Base-by-base conservation (phyloP, 345 rosid species). In the Brassica cretica region DNA sequence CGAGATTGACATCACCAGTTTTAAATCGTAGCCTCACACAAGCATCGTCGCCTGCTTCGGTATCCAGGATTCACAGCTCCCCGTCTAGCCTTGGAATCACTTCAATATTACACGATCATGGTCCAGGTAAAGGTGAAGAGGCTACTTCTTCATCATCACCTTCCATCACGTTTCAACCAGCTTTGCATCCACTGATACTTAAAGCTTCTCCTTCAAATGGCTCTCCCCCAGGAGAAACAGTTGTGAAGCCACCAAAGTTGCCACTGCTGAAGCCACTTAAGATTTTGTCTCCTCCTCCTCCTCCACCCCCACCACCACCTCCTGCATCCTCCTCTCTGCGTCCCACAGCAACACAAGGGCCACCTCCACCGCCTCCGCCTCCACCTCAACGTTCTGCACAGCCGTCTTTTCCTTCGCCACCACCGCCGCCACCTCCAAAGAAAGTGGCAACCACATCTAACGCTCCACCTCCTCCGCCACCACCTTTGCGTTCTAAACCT, bases 51-150 rank as follows among this genome's bases (percentile, higher is more conserved):
- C 84, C 87, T 4, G 76, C 73, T 35, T 69, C 89, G 33, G 19
- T 79, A 60, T 84, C 88, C 30, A 87, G 90, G 77, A 89, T 79
- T 78, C 88, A 84, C 71, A 83, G 86, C 73, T 81, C 89, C 19
- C 82, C 89, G 14, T 84, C 89, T 35, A 71, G 53, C 63, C 81
- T 90, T 69, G 97, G 97, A 73, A 92, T 92, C 82, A 87, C 96
- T 46, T 88, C 97, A 75, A 77, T 90, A 77, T 85, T 92, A 84
- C 89, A 88, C 10, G 93, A 92, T 86, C 89, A 89, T 81, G 82
- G 64, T 77, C 29, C 73, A 75, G 83, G 82, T 77, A 79, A 73
- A 66, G 82, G 74, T 60, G 89, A 84, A 76, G 89, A 86, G 80
- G 73, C 63, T 21, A 62, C 76, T 63, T 77, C 78, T 27, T 27